Evolutionary conservation across 1,139 yeast species (phyloP), one percentile per base, ranked within the genome.

Genomic region (Yamadazyma siamensis): DNA sequence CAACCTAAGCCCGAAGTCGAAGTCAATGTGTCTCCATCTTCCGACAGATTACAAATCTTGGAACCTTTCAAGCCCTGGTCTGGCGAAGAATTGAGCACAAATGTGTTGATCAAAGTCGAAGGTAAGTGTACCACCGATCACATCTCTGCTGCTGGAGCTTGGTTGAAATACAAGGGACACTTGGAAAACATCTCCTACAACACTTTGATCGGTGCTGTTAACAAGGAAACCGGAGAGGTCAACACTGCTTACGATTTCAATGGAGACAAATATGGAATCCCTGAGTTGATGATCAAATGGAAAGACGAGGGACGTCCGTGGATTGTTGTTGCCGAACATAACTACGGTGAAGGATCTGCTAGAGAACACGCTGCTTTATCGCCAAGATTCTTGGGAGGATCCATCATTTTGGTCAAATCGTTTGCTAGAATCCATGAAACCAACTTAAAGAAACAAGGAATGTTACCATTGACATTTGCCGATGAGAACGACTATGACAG

Each of bases 71-170:
- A 71, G 27, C 75, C 94, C 16, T 91, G 95, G 88, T 65, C 78
- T 38, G 94, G 94, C 35, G 61, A 85, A 55, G 98, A 91, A 58
- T 61, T 89, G 43, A 67, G 75, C 40, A 75, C 89, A 23, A 77
- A 77, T 32, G 86, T 91, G 2, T 64, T 89, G 38, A 62, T 91
- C 52, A 91, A 89, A 65, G 96, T 89, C 31, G 89, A 87, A 65
- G 98, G 98, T 42, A 91, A 91, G 64, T 89, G 97, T 71, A 91
- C 98, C 27, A 91, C 98, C 24, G 98, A 91, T 61, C 98, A 91
- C 55, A 91, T 91, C 47, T 88, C 96, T 16, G 97, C 97, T 25
- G 98, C 98, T 21, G 98, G 98, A 54, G 94, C 82, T n/a, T 91
- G 98, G 98, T 76, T 91, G 62, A 91, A 91, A 66, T 91, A 91